Conservation (phyloP, 164 flowering plant genomes). For the Vitis rupestris region DNA sequence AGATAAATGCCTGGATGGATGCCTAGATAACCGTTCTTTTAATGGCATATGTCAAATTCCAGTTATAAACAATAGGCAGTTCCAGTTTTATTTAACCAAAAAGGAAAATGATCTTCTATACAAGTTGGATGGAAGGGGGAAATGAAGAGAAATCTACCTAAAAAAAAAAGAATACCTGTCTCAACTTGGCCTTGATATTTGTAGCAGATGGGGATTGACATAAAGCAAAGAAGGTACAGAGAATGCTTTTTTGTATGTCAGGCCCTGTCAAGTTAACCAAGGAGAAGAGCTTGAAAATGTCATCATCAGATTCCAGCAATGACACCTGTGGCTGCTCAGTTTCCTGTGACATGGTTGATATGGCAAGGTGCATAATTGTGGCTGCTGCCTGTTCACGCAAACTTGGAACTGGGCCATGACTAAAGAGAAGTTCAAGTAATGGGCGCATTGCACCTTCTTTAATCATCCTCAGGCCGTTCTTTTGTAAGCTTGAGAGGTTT, state of each 20-base stretch:
- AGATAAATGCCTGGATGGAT: too few relatives aligned
- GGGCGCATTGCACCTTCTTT: constrained; percentile 47
- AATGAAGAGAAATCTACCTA: neutral
- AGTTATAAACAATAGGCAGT: neutral
- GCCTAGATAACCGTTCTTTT: too few relatives aligned
- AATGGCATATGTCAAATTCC: neutral
- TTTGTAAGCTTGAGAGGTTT: constrained; percentile 56
- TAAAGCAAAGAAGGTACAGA: constrained; percentile 49
- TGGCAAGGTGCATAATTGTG: constrained; percentile 57
- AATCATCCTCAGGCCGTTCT: constrained; percentile 59
- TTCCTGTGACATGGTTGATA: constrained; percentile 39
- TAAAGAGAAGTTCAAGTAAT: constrained; percentile 50
- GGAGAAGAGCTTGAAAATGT: constrained; percentile 51
- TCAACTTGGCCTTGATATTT: constrained; percentile 46
- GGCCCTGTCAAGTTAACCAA: constrained; percentile 44
- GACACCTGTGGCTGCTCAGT: constrained; percentile 25
- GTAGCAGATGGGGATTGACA: constrained; percentile 48
- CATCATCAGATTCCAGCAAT: constrained; percentile 60
- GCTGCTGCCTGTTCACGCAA: constrained; percentile 51
- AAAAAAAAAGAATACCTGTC: constrained; percentile 39
- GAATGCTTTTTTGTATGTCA: constrained; percentile 47
- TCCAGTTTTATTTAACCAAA: neutral
- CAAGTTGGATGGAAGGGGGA: neutral
- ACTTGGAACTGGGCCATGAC: constrained; percentile 27
- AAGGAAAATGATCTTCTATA: neutral